These are phyloP conservation scores for Xylaria sp. DNA, from an alignment of 2,329 filamentous ascomycete genomes.

Conservation along the genomic window DNA sequence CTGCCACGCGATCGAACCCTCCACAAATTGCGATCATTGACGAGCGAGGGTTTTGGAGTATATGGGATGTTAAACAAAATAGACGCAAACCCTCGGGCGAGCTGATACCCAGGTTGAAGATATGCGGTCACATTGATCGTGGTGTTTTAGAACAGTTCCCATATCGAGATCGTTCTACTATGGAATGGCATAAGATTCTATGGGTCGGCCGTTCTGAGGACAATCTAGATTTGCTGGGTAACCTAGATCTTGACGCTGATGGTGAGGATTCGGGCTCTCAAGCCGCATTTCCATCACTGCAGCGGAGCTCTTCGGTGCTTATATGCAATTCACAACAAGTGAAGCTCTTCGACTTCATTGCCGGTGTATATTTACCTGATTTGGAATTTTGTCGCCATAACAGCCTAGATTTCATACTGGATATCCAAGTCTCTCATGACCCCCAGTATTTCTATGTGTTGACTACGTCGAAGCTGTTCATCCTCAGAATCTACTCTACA, in stretches of 20 bases:
- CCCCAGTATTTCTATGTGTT: constrained; percentile 48
- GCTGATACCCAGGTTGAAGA: constrained; percentile 50
- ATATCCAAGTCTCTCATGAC: constrained; percentile 46
- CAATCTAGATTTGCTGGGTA: constrained; percentile 48
- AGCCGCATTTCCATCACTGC: constrained; percentile 52
- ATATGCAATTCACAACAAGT: constrained; percentile 48
- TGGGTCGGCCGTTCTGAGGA: constrained; percentile 53
- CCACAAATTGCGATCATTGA: constrained; percentile 75
- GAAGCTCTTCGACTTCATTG: constrained; percentile 46
- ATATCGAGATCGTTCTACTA: constrained; percentile 43
- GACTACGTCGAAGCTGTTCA: constrained; percentile 47
- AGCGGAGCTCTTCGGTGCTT: constrained; percentile 68
- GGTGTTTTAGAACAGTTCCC: constrained; percentile 54
- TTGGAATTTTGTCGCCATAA: constrained; percentile 41
- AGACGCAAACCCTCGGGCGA: constrained; percentile 51
- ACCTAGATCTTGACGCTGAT: constrained; percentile 53
- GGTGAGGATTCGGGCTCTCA: constrained; percentile 35
- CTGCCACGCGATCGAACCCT: constrained; percentile 59
- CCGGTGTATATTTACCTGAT: constrained; percentile 44
- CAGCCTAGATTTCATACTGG: constrained; percentile 44
- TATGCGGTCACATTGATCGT: constrained; percentile 58
- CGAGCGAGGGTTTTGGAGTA: constrained; percentile 71
- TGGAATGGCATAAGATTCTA: constrained; percentile 57
- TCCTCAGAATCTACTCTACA: constrained; percentile 42
- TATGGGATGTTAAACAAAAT: constrained; percentile 69